Evolutionary conservation across 2,329 filamentous ascomycete species (phyloP), one percentile per base, ranked within the genome.

Genomic region (Stachybotrys echinatus): DNA sequence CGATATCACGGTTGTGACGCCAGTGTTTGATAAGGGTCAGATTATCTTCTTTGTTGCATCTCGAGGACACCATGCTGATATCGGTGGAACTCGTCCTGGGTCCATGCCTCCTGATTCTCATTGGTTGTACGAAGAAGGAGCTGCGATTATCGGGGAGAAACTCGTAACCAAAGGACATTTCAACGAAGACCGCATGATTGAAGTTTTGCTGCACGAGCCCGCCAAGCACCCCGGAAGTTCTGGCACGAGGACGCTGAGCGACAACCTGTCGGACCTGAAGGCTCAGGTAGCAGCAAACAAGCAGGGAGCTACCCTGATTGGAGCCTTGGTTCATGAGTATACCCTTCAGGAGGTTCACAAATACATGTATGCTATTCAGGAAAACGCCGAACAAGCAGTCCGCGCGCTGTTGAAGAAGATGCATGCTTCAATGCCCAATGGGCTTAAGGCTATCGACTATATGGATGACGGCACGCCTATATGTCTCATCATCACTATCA

Each of bases 381-480:
- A 52, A n/a, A 34, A 50, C 19, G 50, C 51, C 1, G 54, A 53
- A 23, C 31, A 40, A 18, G 34, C 46, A 3, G 48, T 56, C 1
- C 27, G 49, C 10, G 57, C 59, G 34, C 53, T 64, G n/a, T 47
- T 64, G 20, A 54, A 51, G 31, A 52, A 50, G 4, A 56, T 57
- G 7, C 17, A 7, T 40, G 38, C 7, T 19, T 40, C 38, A 7
- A 40, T 7, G 53, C 52, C 1, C 48, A 52, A 22, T 53, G 51
- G 23, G 50, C 50, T 38, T 54, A 52, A 14, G 10, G 66, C 68
- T 2, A 52, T 56, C 12, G 81, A 34, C 61, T 89, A 85, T 71
- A 94, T 95, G 88, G 90, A 95, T 63, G 89, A 95, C 58, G 89
- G 90, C 27, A 87, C 81, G 12, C 87, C 88, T 0, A 94, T 95